A percentile compares a stretch with the other conserved stretches of the same genome.
Conservation (phyloP, 768 basidiomycete genomes). For the Hericium alpestre region DNA sequence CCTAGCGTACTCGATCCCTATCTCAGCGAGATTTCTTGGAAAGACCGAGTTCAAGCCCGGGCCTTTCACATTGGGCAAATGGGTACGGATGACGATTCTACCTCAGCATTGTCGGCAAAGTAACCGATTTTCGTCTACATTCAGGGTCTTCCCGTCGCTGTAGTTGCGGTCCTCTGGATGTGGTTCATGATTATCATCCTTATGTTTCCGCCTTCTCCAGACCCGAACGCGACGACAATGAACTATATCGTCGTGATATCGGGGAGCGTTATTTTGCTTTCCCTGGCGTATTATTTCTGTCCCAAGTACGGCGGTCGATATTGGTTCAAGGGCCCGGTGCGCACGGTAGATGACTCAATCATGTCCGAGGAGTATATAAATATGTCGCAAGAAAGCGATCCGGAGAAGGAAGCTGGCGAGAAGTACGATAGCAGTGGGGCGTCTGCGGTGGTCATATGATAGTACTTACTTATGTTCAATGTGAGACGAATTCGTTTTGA, state of each 20-base stretch:
- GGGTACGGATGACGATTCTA: neutral
- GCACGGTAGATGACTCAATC: neutral
- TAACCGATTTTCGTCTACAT: neutral
- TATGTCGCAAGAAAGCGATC: no score
- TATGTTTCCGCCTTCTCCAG: slow-evolving; percentile 25
- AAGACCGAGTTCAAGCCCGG: slow-evolving; percentile 14
- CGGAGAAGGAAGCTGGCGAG: no score
- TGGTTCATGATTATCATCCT: slow-evolving; percentile 24
- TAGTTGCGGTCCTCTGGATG: slow-evolving; percentile 28
- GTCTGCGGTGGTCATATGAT: no score
- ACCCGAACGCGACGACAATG: slow-evolving; percentile 24
- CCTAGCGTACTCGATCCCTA: slow-evolving; percentile 22
- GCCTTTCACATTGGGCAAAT: slow-evolving; percentile 12
- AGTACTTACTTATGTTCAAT: no score
- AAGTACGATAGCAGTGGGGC: no score
- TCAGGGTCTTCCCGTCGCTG: slow-evolving; percentile 23
- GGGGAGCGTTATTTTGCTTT: slow-evolving; percentile 24
- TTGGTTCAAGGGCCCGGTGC: slow-evolving; percentile 1
- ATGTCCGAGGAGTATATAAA: no score
- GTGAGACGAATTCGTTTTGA: no score
- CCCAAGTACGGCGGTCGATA: neutral
- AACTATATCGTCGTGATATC: slow-evolving; percentile 28
- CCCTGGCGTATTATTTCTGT: slow-evolving; percentile 11
- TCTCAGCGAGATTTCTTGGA: slow-evolving; percentile 19
- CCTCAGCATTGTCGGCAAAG: neutral